Conservation (phyloP, 2,329 filamentous ascomycete genomes). For the Phialophora chinensis region DNA sequence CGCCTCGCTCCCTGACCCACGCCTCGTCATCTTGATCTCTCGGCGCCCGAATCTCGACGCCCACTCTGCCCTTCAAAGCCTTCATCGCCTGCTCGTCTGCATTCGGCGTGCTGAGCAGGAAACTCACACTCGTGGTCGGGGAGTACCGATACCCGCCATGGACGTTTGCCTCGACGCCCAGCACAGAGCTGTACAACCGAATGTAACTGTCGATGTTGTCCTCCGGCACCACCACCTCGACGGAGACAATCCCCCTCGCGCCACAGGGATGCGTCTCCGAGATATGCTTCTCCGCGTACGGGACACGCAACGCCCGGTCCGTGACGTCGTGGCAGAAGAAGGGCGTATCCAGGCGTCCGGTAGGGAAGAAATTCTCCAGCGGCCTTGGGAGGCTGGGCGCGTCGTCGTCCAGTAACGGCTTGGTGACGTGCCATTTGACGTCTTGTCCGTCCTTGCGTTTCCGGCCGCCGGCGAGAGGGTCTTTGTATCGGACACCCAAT, state of each 20-base stretch:
- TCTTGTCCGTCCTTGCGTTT: constrained; percentile 38
- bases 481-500: constrained; percentile 33
- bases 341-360: constrained; percentile 34
- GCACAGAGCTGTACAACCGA: constrained; percentile 31
- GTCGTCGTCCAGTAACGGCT: constrained; percentile 27
- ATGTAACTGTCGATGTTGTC: constrained; percentile 27
- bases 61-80: constrained; percentile 21
- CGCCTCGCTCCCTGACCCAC: constrained; percentile 32
- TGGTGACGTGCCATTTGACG: constrained; percentile 36
- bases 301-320: constrained; percentile 41
- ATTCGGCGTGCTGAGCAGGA: constrained; percentile 27
- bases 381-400: constrained; percentile 26
- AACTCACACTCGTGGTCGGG: constrained; percentile 27
- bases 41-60: constrained; percentile 29
- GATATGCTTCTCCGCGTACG: constrained; percentile 29
- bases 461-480: constrained; percentile 33
- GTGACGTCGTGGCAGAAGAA: constrained; percentile 42
- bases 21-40: constrained; percentile 30
- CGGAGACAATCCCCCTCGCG: constrained; percentile 34
- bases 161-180: constrained; percentile 23
- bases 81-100: constrained; percentile 22
- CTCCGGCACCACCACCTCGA: constrained; percentile 35
- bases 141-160: constrained; percentile 21
- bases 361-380: constrained; percentile 27
- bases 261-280: constrained; percentile 36